A percentile compares a stretch with the other conserved stretches of the same genome.
These are phyloP conservation scores for Trichoderma afroharzianum DNA, from an alignment of 2,329 filamentous ascomycete genomes.

Conservation along the genomic window DNA sequence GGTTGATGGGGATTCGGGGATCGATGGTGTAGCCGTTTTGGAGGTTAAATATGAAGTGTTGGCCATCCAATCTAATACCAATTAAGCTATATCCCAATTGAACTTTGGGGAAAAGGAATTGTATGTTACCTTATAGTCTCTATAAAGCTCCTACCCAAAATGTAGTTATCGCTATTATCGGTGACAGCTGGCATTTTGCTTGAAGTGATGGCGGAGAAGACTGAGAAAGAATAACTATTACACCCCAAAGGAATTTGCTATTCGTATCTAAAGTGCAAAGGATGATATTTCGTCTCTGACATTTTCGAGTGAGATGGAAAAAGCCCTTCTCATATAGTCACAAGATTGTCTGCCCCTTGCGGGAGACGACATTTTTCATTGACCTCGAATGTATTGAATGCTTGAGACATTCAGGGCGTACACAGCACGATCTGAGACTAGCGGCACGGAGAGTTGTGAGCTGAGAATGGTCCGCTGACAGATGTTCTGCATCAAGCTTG, in stretches of 20 bases:
- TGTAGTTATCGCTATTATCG: background rate
- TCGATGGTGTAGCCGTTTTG: slow-evolving; percentile 9
- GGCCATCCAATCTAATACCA: background rate
- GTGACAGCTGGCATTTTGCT: background rate
- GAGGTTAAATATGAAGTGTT: slow-evolving; percentile 4
- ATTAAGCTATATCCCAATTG: background rate
- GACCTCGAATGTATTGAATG: background rate
- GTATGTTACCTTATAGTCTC: background rate
- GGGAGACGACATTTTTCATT: background rate
- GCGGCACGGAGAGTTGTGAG: background rate
- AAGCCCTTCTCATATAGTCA: background rate
- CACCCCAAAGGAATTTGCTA: background rate
- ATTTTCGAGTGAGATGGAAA: background rate
- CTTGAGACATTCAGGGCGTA: background rate
- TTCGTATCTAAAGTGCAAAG: background rate
- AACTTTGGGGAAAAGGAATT: too few species aligned
- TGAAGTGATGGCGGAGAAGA: background rate
- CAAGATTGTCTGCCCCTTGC: background rate
- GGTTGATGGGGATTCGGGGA: background rate
- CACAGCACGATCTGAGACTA: background rate
- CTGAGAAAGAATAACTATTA: background rate
- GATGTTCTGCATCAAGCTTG: background rate
- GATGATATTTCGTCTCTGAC: background rate
- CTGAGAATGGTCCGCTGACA: background rate
- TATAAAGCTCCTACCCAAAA: background rate